Percentiles rank a stretch among this genome's conserved stretches.
Evolutionary conservation across 768 basidiomycete genomes (phyloP).

Genomic region (Pleurotus pulmonarius): DNA sequence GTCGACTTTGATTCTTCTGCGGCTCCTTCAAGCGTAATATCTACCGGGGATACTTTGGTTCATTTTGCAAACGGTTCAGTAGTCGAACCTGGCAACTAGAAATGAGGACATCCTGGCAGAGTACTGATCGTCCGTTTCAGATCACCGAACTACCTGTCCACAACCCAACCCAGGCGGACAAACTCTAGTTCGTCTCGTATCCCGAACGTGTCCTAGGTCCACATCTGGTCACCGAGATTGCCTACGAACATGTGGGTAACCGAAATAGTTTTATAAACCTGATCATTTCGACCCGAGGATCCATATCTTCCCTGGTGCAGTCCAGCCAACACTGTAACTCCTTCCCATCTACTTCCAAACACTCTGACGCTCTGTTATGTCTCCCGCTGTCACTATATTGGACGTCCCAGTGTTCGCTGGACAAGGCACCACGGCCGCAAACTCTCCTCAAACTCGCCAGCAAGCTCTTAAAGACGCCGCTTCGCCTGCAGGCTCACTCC

Average conservation of each 20-base stretch:
- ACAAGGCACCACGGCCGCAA: slow-evolving; percentile 41
- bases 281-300: background rate
- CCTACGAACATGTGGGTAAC: background rate
- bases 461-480: slow-evolving; percentile 39
- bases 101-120: no score
- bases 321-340: background rate
- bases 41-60: background rate
- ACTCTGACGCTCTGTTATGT: background rate
- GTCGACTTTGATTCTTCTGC: background rate
- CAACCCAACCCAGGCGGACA: background rate
- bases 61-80: background rate
- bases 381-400: slow-evolving; percentile 10
- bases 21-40: background rate
- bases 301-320: background rate
- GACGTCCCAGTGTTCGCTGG: slow-evolving; percentile 54
- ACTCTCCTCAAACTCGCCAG: slow-evolving; percentile 25
- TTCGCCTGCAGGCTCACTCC: slow-evolving; percentile 34
- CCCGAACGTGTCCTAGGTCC: background rate
- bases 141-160: no score
- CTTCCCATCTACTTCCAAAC: background rate
- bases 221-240: background rate
- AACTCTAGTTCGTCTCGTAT: background rate
- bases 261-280: background rate
- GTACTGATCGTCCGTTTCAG: no score
- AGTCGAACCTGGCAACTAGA: background rate